Percentiles rank a stretch among this genome's conserved stretches.
Conservation (phyloP, 306 rosid species). For the Medicago lupulina region DNA sequence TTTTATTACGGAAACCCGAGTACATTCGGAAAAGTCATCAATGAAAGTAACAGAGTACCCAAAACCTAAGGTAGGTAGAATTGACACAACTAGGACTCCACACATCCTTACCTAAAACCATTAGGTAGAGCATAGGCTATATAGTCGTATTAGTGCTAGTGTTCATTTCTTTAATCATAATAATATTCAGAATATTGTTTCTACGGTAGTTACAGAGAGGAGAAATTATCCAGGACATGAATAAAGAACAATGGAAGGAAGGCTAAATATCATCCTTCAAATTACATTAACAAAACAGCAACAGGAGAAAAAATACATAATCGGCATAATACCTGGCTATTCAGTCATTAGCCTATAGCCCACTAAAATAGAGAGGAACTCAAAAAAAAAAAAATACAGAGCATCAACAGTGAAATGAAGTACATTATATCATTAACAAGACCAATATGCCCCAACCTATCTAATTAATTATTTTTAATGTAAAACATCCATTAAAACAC, state of each 20-base stretch:
- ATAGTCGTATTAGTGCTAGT: too few species aligned
- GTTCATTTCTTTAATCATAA: too few species aligned
- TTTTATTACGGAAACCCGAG: background rate
- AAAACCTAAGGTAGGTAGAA: background rate
- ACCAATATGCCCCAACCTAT: background rate
- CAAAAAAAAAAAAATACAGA: background rate
- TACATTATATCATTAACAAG: conserved; percentile 28
- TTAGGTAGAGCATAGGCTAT: too few species aligned
- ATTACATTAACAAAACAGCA: too few species aligned
- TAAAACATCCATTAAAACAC: conserved; percentile 6
- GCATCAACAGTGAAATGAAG: background rate
- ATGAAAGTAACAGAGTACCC: background rate
- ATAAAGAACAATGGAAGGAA: too few species aligned
- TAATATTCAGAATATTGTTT: too few species aligned
- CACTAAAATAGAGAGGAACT: background rate
- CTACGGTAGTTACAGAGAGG: too few species aligned
- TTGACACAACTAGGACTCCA: background rate
- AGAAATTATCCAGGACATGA: too few species aligned
- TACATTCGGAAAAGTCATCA: background rate
- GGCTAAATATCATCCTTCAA: too few species aligned
- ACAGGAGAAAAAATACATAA: too few species aligned
- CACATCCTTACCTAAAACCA: background rate
- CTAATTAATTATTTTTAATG: background rate
- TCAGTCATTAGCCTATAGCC: background rate
- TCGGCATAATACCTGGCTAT: background rate